Base-by-base conservation (phyloP, 345 rosid genomes). In the Eucalyptus regnans region DNA sequence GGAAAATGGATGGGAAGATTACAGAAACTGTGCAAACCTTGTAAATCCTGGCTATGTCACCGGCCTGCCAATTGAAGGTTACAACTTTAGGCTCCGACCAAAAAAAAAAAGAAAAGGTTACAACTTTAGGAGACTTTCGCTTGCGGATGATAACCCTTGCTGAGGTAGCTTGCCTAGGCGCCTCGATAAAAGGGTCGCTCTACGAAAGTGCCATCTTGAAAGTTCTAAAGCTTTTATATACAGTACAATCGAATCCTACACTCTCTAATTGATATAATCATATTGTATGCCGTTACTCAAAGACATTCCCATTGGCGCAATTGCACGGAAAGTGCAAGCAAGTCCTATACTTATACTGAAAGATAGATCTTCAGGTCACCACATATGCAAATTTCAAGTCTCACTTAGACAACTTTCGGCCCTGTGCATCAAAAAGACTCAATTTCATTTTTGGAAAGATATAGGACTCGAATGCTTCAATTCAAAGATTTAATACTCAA, bases 391-490 rank as follows among this genome's bases (percentile, higher is more conserved):
- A 76, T 41, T 41, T 71, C 46, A 20, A 71, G 44, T 71, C 44
- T 71, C 44, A 18, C 25, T 37, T 3, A 0, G 25, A 43, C 44
- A 5, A 71, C 81, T 71, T 71, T 76, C 5, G 2, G 29, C 22
- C 43, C 7, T 2, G 23, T 20, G 27, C 4, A 76, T 41, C 48
- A 20, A 2, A 41, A 76, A 76, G 27, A 20, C 83, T 76, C 46
- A 10, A 12, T 18, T 17, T 23, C 13, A 41, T 20, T 41, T 76
- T 41, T 1, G 8, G 9, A 76, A 76, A 20, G 84, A 43, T 41
- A 11, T 0, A 10, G 27, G 27, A 41, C 48, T 41, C 29, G 1
- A 20, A 76, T 22, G 16, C 15, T 0, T 0, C 9, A 41, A 41
- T 41, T 76, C 48, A 22, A 76, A 76, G 1, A 76, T 20, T 76